Evolutionary conservation across 176 grass and related monocot species (phyloP).

Genomic region (Panicum miliaceum): DNA sequence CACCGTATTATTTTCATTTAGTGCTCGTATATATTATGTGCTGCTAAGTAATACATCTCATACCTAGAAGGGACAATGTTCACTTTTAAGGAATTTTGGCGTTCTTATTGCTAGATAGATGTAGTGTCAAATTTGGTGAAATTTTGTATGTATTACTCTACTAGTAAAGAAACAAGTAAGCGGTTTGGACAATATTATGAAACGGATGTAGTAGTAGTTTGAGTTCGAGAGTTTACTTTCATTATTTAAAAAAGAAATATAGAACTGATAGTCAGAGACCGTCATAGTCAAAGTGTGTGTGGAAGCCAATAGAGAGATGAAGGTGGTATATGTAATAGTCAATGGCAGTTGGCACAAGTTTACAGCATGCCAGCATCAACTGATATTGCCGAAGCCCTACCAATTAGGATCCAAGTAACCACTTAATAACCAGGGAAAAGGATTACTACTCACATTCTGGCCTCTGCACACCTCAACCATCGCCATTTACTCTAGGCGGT

Average conservation of each 20-base stretch:
- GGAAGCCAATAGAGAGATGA: not conserved
- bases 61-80: too few species aligned
- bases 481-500: constrained; percentile 32
- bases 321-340: not conserved
- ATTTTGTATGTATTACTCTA: not conserved
- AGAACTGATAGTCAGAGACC: not conserved
- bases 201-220: not conserved
- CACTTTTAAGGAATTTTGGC: too few species aligned
- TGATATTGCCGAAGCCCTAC: too few species aligned
- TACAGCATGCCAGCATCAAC: too few species aligned
- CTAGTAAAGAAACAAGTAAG: not conserved
- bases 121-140: not conserved
- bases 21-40: not conserved
- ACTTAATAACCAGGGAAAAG: too few species aligned
- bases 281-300: not conserved
- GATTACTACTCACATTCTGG: not conserved
- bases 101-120: too few species aligned
- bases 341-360: not conserved
- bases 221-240: not conserved
- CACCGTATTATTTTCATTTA: not conserved
- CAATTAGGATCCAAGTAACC: too few species aligned
- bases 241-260: not conserved
- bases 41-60: not conserved
- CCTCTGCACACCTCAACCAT: constrained; percentile 25
- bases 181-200: not conserved